Percentiles rank a stretch among this genome's conserved stretches.
These are phyloP conservation scores for Sphagnum tenellum DNA, from an alignment of 225 moss, liverwort and hornwort species.

Conservation along the genomic window DNA sequence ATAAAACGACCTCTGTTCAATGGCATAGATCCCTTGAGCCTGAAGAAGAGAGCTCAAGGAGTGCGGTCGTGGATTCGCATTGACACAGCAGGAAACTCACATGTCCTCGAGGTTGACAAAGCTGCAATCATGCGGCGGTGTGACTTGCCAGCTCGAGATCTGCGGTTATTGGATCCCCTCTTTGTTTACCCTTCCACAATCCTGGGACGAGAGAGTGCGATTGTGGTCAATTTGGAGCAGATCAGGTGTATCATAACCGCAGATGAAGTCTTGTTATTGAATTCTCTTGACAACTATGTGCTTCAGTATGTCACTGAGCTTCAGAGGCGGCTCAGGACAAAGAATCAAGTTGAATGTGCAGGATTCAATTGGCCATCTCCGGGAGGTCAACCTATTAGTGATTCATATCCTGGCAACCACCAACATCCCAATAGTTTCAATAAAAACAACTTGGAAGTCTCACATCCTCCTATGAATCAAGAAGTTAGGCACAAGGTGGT, in stretches of 20 bases:
- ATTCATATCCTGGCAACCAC: neutral
- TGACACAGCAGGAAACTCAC: conserved; percentile 57
- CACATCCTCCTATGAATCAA: conserved; percentile 21
- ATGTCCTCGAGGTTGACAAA: conserved; percentile 90
- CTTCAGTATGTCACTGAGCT: conserved; percentile 81
- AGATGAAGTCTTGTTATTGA: conserved; percentile 83
- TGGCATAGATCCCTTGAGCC: conserved; percentile 25
- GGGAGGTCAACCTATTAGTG: conserved; percentile 18
- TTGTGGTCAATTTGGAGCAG: conserved; percentile 88
- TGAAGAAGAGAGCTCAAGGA: conserved; percentile 78
- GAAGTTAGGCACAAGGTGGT: conserved; percentile 24
- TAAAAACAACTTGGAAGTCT: conserved; percentile 12
- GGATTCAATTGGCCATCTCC: conserved; percentile 57
- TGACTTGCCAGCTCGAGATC: conserved; percentile 80
- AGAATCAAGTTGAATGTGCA: conserved; percentile 21
- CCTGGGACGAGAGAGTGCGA: conserved; percentile 85
- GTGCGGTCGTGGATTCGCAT: conserved; percentile 88
- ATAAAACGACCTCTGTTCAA: conserved; percentile 31
- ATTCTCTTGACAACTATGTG: conserved; percentile 73
- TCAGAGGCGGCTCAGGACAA: conserved; percentile 45
- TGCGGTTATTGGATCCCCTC: conserved; percentile 82
- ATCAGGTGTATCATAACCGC: conserved; percentile 98
- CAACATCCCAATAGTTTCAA: neutral
- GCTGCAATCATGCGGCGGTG: conserved; percentile 82
- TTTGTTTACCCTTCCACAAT: conserved; percentile 94